Evolutionary conservation across 805 yeast species (phyloP).

Genomic region (Starmerella sp.): DNA sequence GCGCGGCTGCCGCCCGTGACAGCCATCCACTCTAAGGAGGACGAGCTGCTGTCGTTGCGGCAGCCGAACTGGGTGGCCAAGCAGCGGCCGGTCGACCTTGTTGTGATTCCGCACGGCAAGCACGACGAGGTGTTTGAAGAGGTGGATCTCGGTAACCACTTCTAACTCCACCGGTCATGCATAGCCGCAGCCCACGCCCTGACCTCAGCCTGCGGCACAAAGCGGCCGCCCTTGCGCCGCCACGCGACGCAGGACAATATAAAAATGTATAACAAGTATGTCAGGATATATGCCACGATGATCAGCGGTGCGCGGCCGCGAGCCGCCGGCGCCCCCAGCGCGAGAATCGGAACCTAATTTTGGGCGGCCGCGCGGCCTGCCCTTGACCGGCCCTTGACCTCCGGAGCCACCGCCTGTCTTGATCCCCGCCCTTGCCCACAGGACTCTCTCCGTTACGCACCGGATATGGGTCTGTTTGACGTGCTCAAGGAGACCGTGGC

Average conservation of each 20-base stretch:
- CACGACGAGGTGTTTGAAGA: conserved; percentile 55
- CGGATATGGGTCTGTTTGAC: conserved; percentile 25
- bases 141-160: neutral
- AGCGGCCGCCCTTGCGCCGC: too few relatives aligned
- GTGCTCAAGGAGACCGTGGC: conserved; percentile 18
- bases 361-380: too few relatives aligned
- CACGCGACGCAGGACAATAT: too few relatives aligned
- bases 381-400: neutral
- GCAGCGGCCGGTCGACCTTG: conserved; percentile 4
- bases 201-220: neutral
- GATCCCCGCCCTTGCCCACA: conserved; percentile 2
- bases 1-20: conserved; percentile 1
- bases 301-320: too few relatives aligned
- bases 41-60: conserved; percentile 47
- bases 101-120: conserved; percentile 27
- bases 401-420: neutral
- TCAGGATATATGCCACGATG: too few relatives aligned
- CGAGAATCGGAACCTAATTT: too few relatives aligned
- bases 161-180: neutral
- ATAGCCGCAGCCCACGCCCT: neutral
- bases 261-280: too few relatives aligned
- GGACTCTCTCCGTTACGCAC: neutral
- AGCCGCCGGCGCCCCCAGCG: too few relatives aligned
- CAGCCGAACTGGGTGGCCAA: conserved; percentile 34
- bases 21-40: conserved; percentile 44